Evolutionary conservation across 257 asterid genomes (phyloP), one percentile per base, ranked within the genome.

Genomic region (Solanum pinnatisectum): DNA sequence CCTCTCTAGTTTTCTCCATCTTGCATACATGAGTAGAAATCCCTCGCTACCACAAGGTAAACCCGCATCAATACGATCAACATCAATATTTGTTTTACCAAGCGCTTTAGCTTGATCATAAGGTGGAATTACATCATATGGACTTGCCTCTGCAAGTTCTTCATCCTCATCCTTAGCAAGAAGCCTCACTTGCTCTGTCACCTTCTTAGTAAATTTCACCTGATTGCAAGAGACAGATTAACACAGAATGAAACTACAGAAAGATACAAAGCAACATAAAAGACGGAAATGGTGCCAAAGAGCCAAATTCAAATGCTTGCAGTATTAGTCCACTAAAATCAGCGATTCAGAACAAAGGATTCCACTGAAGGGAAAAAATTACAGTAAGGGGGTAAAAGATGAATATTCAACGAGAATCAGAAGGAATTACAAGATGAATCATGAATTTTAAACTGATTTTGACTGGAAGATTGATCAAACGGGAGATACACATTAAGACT

Each of bases 41-140:
- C 99, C 99, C 90, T 97, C 99, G 87, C 96, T 95, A 25, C 99
- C 99, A 88, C 99, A 97, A 71, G 99, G 99, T 88, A 97, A 89
- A 46, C 99, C 99, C 60, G 99, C 99, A 52, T 99, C 98, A 88
- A 97, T 96, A 15, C 99, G 98, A 88, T 94, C 99, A 82, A 95
- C 95, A 89, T 97, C 99, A 84, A 97, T 96, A 74, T 94, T 97
- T 56, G 98, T 97, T 93, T 96, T 97, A 90, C 99, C 99, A 83
- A 97, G 99, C 78, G 99, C 99, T 90, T 90, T 97, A 73, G 99
- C 99, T 92, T 97, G 99, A 94, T 97, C 99, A 88, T 97, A 97
- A 44, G 99, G 98, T 87, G 93, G 98, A 39, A 95, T 94, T 84
- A 95, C 93, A 90, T 94, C 98, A 86, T 90, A 93, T 4, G 98